Evolutionary conservation across 306 rosid species (phyloP).

Genomic region (Vigna nakashimae): DNA sequence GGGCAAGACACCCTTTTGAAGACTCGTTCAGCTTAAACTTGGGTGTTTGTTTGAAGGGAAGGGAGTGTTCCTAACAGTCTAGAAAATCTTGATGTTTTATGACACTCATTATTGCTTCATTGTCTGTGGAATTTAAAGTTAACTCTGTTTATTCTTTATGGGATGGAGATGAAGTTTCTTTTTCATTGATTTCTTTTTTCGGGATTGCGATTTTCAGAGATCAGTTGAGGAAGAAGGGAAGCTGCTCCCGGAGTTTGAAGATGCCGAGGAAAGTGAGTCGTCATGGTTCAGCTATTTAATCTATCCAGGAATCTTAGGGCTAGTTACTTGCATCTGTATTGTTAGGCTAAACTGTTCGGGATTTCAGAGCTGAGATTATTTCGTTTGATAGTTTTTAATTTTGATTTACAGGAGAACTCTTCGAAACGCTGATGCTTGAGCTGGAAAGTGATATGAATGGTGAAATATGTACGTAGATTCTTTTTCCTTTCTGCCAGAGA

Average conservation of each 20-base stretch:
- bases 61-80: neutral
- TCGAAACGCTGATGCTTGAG: slow-evolving; percentile 75
- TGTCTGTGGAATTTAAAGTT: slow-evolving; percentile 14
- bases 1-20: slow-evolving; percentile 36
- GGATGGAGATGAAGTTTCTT: slow-evolving; percentile 15
- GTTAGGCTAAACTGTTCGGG: too few species aligned
- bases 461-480: slow-evolving; percentile 66
- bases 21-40: neutral
- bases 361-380: neutral
- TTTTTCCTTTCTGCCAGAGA: slow-evolving; percentile 27
- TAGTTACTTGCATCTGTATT: too few species aligned
- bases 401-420: slow-evolving; percentile 68
- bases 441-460: slow-evolving; percentile 62
- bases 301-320: too few species aligned
- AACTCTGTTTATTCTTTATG: slow-evolving; percentile 19
- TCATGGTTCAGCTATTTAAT: neutral
- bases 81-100: slow-evolving; percentile 4
- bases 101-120: neutral
- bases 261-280: slow-evolving; percentile 75
- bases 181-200: slow-evolving; percentile 38
- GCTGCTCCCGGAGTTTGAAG: slow-evolving; percentile 82
- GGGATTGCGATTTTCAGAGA: slow-evolving; percentile 47
- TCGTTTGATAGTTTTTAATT: neutral
- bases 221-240: slow-evolving; percentile 65
- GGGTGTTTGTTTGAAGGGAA: neutral